Base-by-base conservation (phyloP, 371 early-diverging fungal species). In the Rhizopus sp. region DNA sequence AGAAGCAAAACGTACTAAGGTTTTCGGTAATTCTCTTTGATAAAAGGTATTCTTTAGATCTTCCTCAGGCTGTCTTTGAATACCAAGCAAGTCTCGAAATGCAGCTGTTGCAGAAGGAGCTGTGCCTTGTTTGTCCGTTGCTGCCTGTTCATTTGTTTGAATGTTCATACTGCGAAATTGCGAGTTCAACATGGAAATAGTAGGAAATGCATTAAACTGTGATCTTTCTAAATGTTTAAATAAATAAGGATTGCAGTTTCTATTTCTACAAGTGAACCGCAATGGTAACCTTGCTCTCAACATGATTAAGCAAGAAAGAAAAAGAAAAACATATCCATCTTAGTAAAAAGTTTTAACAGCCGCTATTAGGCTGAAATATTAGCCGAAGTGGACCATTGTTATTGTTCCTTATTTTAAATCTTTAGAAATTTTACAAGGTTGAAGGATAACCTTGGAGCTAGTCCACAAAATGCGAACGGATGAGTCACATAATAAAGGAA, bases 1-100 rank as follows among this genome's bases (percentile, higher is more conserved):
- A 2, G 93, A 92, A 17, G 92, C 89, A 70, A 95, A 90, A 32
- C 92, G 84, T 15, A 85, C 78, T 8, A 94, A 75, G n/a, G 80
- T 68, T 38, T 65, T 59, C 0, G 95, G 95, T 5, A 94, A 75
- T 55, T 83, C 80, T 48, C 93, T 80, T 55, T 91, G 84, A 66
- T 92, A 91, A 58, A 90, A 93, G 0, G 92, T 83, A 53, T 80
- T 81, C 48, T 77, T 68, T 16, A 82, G 52, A 56, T 79, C 80
- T n/a, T 72, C 58, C n/a, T 64, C 61, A 32, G 54, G 30, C n/a
- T 34, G 23, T 35, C 37, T 4, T 37, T 42, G 13, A 6, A 66
- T 62, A 31, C 66, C 66, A 5, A 66, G 50, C 10, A 66, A 37
- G 15, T 66, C 62, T 51, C 62, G 58, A 44, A 66, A 66, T 3